Base-by-base conservation (phyloP, 108 stramenopile species). In the Nitzschia sp. region DNA sequence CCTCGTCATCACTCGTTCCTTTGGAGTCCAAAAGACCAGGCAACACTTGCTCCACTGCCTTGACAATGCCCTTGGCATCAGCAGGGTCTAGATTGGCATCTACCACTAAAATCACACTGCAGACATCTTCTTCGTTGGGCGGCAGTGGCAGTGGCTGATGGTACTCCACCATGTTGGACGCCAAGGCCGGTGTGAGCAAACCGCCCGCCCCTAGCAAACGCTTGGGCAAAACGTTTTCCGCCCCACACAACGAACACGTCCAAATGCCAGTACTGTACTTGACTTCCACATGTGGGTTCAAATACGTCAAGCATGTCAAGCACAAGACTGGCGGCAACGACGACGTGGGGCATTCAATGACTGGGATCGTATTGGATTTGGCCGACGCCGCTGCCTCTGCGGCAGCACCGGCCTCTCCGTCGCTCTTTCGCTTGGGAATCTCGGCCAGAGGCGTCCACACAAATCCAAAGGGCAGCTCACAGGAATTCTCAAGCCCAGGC, bases 381-480 rank as follows among this genome's bases (percentile, higher is more conserved):
- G 58, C 29, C n/a, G 51, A 53, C 18, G 24, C n/a, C 6, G 51
- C n/a, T 15, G 5, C 19, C n/a, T n/a, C n/a, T 6, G 38, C 13
- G 38, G 9, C 13, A 42, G 9, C 38, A 42, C 38, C 38, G 51
- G 1, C 18, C n/a, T 59, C 31, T 28, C 8, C 57, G 6, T 59
- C 57, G 13, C 4, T 8, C 11, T 3, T 3, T 45, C 25, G 60
- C 9, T 42, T 62, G 13, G 11, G n/a, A 25, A 42, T 47, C 23
- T 35, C 32, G 26, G 76, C 71, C 64, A 80, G 54, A 33, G 85
- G 85, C 19, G 85, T 72, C 74, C 77, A 83, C n/a, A 86, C 47
- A 38, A 82, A 70, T 11, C 82, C 82, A 73, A 82, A 82, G 15
- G 85, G 85, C 29, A 86, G 27, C 35, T 83, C 74, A 67, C 85